Evolutionary conservation across 495 filamentous ascomycete genomes (phyloP).

Genomic region (Lepidopterella palustris): DNA sequence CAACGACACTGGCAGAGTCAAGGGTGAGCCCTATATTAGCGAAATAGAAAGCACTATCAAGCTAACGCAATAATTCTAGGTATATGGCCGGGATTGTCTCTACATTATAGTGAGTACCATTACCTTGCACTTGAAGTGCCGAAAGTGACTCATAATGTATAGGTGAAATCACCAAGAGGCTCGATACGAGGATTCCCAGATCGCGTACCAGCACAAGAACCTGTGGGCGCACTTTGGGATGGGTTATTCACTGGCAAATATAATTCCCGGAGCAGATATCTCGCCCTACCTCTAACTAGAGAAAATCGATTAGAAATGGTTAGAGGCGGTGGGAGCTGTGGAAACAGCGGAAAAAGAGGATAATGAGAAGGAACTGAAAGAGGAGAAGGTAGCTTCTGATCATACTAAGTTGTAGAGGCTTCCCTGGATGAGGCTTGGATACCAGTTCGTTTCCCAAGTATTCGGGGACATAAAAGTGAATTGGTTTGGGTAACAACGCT

Average conservation of each 20-base stretch:
- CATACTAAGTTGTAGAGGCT: no score
- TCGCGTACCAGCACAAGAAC: slow-evolving; percentile 34
- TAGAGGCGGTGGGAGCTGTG: slow-evolving; percentile 14
- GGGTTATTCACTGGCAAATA: slow-evolving; percentile 27
- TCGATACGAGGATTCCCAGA: slow-evolving; percentile 37
- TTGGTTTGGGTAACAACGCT: no score
- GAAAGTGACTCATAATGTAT: neutral
- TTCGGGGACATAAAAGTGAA: no score
- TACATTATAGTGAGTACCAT: slow-evolving; percentile 28
- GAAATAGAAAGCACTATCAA: neutral
- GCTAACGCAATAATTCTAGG: slow-evolving; percentile 10
- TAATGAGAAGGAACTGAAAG: neutral
- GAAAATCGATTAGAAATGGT: slow-evolving; percentile 36
- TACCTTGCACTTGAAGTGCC: neutral
- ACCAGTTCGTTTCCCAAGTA: no score
- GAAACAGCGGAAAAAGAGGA: neutral
- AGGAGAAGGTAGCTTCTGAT: neutral
- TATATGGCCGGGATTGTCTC: slow-evolving; percentile 32
- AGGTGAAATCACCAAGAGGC: slow-evolving; percentile 25
- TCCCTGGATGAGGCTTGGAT: no score
- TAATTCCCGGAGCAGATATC: slow-evolving; percentile 19
- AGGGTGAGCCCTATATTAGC: slow-evolving; percentile 8
- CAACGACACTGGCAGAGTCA: slow-evolving; percentile 36
- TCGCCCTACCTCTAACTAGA: slow-evolving; percentile 34
- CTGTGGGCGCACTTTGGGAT: slow-evolving; percentile 35